Percentiles rank a stretch among this genome's conserved stretches.
Conservation (phyloP, 1,284 basidiomycete species). For the Puccinia novopanici region DNA sequence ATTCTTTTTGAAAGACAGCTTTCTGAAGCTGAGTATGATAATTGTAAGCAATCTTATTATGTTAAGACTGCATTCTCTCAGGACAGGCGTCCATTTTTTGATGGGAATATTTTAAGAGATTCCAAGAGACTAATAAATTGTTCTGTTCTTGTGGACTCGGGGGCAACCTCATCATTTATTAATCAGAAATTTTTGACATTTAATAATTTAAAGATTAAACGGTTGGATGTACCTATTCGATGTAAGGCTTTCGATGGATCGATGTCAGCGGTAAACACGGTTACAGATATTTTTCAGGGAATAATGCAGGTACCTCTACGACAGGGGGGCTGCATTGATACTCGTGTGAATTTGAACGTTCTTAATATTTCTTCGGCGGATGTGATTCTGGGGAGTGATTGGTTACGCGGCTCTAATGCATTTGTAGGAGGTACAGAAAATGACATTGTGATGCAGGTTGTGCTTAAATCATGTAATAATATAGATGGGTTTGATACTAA, state of each 20-base stretch:
- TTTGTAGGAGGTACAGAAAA: too few species aligned
- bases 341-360: neutral
- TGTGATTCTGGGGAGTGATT: too few species aligned
- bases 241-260: neutral
- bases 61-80: neutral
- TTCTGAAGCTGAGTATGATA: too few species aligned
- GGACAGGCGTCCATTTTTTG: neutral
- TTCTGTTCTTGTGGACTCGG: neutral
- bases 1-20: too few species aligned
- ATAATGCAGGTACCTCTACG: neutral
- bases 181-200: too few species aligned
- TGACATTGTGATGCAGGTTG: too few species aligned
- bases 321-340: neutral
- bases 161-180: neutral
- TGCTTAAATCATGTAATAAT: too few species aligned
- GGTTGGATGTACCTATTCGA: too few species aligned
- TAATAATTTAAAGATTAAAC: neutral
- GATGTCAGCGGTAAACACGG: neutral
- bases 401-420: too few species aligned
- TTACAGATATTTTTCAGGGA: too few species aligned
- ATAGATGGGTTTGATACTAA: too few species aligned
- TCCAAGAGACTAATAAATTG: neutral
- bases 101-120: neutral
- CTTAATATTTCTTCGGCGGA: neutral
- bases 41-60: too few species aligned